Conservation (phyloP, 305 asterid species). For the Solanum hybrid region DNA sequence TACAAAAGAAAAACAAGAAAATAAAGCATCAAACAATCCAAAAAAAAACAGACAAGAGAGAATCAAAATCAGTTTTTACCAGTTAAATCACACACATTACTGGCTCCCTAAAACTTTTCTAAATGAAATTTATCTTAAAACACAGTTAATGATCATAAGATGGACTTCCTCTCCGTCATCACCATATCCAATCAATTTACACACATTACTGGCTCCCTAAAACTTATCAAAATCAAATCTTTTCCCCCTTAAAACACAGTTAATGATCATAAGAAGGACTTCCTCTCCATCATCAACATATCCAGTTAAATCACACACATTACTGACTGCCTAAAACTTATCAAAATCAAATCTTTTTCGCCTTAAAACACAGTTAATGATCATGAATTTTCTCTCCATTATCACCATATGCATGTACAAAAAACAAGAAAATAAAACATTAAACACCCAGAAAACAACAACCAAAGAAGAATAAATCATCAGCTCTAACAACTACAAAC, state of each 20-base stretch:
- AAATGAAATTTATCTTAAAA: not conserved
- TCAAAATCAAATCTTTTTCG: not conserved
- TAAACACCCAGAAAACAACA: not conserved
- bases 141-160: not conserved
- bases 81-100: not conserved
- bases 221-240: not conserved
- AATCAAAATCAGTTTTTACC: not conserved
- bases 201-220: not conserved
- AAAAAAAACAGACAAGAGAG: not conserved
- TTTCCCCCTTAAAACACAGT: not conserved
- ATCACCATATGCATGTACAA: not conserved
- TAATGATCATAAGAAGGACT: not conserved
- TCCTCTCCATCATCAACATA: not conserved
- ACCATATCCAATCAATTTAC: not conserved
- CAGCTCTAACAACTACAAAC: not conserved
- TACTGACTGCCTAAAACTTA: not conserved
- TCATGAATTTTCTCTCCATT: not conserved
- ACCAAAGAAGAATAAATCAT: not conserved
- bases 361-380: not conserved
- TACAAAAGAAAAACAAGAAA: not conserved
- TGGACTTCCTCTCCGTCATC: not conserved
- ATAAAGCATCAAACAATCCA: not conserved
- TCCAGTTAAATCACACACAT: not conserved
- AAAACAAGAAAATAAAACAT: not conserved
- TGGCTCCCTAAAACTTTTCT: not conserved